These are phyloP conservation scores for Camelina laxa DNA, from an alignment of 345 rosid genomes.

Conservation along the genomic window DNA sequence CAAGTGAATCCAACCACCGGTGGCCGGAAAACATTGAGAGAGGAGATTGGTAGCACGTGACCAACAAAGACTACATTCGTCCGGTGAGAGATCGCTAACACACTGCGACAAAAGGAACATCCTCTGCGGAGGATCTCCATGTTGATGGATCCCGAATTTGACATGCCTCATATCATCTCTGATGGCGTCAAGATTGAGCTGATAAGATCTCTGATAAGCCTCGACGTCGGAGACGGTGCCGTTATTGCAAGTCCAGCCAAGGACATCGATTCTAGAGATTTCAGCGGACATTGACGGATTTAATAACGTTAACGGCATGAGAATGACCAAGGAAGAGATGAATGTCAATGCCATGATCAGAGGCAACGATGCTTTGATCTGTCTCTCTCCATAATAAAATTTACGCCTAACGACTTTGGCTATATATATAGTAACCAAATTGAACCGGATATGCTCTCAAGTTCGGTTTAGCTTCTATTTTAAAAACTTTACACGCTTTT, in stretches of 20 bases:
- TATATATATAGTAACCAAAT: background rate
- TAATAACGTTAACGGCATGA: slow-evolving; percentile 9
- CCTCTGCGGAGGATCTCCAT: slow-evolving; percentile 49
- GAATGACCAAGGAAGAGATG: slow-evolving; percentile 27
- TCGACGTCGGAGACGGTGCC: slow-evolving; percentile 38
- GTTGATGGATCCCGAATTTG: slow-evolving; percentile 48
- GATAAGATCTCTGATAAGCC: slow-evolving; percentile 41
- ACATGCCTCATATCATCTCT: slow-evolving; percentile 35
- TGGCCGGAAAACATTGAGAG: slow-evolving; percentile 47
- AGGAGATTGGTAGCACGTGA: slow-evolving; percentile 44
- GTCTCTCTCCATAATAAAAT: slow-evolving; percentile 4
- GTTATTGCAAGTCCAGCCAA: slow-evolving; percentile 43
- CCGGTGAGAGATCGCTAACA: slow-evolving; percentile 50
- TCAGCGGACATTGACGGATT: slow-evolving; percentile 23
- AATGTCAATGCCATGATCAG: slow-evolving; percentile 28
- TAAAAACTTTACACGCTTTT: background rate
- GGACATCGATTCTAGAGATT: slow-evolving; percentile 40
- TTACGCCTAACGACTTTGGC: slow-evolving; percentile 1
- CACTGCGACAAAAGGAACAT: slow-evolving; percentile 52
- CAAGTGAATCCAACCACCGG: slow-evolving; percentile 55
- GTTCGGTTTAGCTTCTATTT: background rate
- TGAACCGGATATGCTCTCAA: background rate
- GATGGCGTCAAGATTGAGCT: slow-evolving; percentile 34
- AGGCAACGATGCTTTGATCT: slow-evolving; percentile 17
- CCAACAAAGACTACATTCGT: slow-evolving; percentile 52